Evolutionary conservation across 495 filamentous ascomycete species (phyloP).

Genomic region (Xylona heveae): DNA sequence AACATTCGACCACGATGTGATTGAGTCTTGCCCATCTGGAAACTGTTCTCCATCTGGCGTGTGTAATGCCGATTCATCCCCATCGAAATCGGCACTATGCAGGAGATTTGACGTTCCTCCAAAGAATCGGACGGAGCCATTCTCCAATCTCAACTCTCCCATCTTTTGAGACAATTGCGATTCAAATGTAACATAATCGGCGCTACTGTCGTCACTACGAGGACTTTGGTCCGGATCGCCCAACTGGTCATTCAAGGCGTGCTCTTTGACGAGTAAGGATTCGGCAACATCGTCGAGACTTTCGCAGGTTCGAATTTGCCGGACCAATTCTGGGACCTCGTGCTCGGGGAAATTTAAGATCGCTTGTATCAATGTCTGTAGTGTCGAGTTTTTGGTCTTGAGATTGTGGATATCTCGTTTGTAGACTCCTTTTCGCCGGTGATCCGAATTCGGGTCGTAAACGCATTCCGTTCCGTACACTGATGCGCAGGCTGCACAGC

Average conservation of each 20-base stretch:
- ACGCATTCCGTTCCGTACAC: constrained; percentile 87
- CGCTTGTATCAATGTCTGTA: constrained; percentile 82
- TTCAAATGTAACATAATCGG: constrained; percentile 31
- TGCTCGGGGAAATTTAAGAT: constrained; percentile 77
- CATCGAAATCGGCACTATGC: constrained; percentile 31
- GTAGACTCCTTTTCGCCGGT: constrained; percentile 89
- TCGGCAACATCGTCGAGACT: constrained; percentile 81
- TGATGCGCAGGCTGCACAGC: constrained; percentile 83
- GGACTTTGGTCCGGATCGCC: too few relatives aligned
- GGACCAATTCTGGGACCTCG: constrained; percentile 59
- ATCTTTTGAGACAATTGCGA: constrained; percentile 77
- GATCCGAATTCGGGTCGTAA: constrained; percentile 91
- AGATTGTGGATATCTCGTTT: constrained; percentile 83
- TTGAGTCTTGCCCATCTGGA: constrained; percentile 34
- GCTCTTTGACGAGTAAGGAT: constrained; percentile 39
- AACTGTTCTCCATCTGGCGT: constrained; percentile 21
- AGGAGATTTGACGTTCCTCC: constrained; percentile 91
- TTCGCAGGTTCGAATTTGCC: constrained; percentile 78
- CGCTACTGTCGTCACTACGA: neutral
- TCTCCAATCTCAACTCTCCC: constrained; percentile 71
- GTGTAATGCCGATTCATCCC: constrained; percentile 14
- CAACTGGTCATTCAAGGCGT: constrained; percentile 4
- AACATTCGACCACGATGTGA: constrained; percentile 72
- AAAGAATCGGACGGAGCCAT: constrained; percentile 80
- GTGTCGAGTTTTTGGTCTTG: constrained; percentile 67